These are phyloP conservation scores for Rhizopus microsporus DNA, from an alignment of 371 early-diverging fungal species.

Conservation along the genomic window DNA sequence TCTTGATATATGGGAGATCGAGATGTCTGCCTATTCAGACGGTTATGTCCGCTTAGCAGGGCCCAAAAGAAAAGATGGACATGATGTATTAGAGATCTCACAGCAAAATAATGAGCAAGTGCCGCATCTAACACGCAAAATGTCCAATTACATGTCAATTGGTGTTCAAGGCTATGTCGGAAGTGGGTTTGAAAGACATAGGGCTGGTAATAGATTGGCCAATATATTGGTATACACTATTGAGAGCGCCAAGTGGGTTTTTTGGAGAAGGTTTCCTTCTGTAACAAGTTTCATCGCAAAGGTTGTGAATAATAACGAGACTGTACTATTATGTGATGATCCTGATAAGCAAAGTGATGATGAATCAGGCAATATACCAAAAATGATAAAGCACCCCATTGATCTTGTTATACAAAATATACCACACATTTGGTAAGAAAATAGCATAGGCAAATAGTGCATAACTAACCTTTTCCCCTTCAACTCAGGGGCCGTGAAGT, in stretches of 20 bases:
- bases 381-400: conserved; percentile 34
- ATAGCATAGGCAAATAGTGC: not conserved
- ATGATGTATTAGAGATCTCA: conserved; percentile 22
- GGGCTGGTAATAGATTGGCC: conserved; percentile 51
- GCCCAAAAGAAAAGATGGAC: conserved; percentile 32
- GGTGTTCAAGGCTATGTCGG: conserved; percentile 70
- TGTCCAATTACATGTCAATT: conserved; percentile 60
- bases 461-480: not conserved
- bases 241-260: conserved; percentile 62
- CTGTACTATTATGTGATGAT: conserved; percentile 18
- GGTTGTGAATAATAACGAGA: conserved; percentile 26
- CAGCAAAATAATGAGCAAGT: not conserved
- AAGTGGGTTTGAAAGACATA: conserved; percentile 59
- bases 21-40: conserved; percentile 41
- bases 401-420: conserved; percentile 51
- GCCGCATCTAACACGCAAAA: too few relatives aligned
- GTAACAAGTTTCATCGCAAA: conserved; percentile 52
- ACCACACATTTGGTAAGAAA: conserved; percentile 41
- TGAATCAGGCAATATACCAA: conserved; percentile 6
- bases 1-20: conserved; percentile 62
- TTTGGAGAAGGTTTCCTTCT: conserved; percentile 54
- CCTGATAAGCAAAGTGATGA: conserved; percentile 8
- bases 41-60: conserved; percentile 57
- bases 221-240: conserved; percentile 58
- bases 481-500: conserved; percentile 38